Evolutionary conservation across 768 basidiomycete species (phyloP), one percentile per base, ranked within the genome.

Genomic region (Suillus ampliporus): DNA sequence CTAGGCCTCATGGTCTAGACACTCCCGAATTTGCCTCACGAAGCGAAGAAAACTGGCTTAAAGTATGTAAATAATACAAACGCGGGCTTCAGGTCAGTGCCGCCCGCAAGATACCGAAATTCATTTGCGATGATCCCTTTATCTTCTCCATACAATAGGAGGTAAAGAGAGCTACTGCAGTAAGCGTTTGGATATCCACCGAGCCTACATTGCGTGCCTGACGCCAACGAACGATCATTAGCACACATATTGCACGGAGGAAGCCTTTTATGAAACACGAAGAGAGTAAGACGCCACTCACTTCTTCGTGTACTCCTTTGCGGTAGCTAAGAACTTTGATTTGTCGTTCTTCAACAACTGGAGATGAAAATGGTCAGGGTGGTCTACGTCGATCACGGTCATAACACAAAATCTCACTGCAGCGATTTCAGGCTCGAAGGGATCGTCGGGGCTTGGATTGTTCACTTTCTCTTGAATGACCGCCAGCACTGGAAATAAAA

Each of bases 241-340:
- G 50, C 35, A 64, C 53, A 28, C 48, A 35, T 57, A 28, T 69
- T 40, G 66, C 58, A 64, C 48, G 17, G 26, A 19, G 21, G 31
- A 57, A 40, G 31, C 58, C 46, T 40, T 51, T 43, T 43, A 43
- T 21, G 43, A 40, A 46, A 46, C 31, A 31, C 31, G 31, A 31
- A 6, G 31, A 40, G 50, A 28, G 28, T 48, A 58, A 37, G 38
- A 28, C 34, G 26, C 26, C 19, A 59, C 83, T 70, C 63, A 92
- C 94, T 88, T 94, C 85, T 89, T 94, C 15, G 91, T 92, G 80
- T 86, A 88, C 64, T 95, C 93, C 73, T 83, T 91, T n/a, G 94
- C 93, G 8, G 85, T 90, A 3, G 84, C 79, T 44, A 87, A 72
- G 77, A 95, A 95, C 74, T 87, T 91, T 51, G 79, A 71, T 71